A percentile compares a stretch with the other conserved stretches of the same genome.
phyloP scores from a whole-genome alignment of 1,139 yeast species.

The Hemisphaericaspora subhashii region DNA sequence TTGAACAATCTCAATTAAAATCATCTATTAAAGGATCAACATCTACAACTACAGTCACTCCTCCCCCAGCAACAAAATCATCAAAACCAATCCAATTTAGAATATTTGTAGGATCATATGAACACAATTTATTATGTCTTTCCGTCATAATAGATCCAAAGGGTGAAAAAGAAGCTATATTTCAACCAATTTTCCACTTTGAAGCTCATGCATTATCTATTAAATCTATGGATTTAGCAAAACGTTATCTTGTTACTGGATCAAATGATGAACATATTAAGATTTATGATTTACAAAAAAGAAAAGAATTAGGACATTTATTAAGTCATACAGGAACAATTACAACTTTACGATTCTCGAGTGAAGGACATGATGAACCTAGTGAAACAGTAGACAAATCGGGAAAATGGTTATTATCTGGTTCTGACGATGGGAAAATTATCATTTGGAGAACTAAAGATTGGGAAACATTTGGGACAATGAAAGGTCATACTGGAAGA shows the following conservation, averaged over 20 bases:
- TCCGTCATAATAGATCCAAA: conserved; percentile 57
- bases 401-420: conserved; percentile 88
- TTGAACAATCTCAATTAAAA: conserved; percentile 8
- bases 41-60: conserved; percentile 6
- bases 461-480: conserved; percentile 88
- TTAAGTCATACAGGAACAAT: conserved; percentile 90
- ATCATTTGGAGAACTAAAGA: conserved; percentile 94
- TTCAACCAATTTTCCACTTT: conserved; percentile 93
- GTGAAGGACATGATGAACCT: conserved; percentile 31
- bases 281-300: conserved; percentile 87
- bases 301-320: conserved; percentile 90
- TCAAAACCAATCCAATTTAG: conserved; percentile 49
- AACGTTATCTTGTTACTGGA: conserved; percentile 87
- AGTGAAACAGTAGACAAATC: conserved; percentile 30
- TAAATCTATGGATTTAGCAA: conserved; percentile 79
- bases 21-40: conserved; percentile 14
- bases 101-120: conserved; percentile 91
- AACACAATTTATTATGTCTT: conserved; percentile 85
- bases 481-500: conserved; percentile 81
- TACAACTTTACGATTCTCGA: conserved; percentile 71
- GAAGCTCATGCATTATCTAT: conserved; percentile 91
- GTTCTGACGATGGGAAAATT: conserved; percentile 88
- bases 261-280: conserved; percentile 95
- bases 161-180: conserved; percentile 48
- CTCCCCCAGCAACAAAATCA: conserved; percentile 2